phyloP scores from a whole-genome alignment of 169 alveolate genomes.

The Plasmodium vivax region DNA sequence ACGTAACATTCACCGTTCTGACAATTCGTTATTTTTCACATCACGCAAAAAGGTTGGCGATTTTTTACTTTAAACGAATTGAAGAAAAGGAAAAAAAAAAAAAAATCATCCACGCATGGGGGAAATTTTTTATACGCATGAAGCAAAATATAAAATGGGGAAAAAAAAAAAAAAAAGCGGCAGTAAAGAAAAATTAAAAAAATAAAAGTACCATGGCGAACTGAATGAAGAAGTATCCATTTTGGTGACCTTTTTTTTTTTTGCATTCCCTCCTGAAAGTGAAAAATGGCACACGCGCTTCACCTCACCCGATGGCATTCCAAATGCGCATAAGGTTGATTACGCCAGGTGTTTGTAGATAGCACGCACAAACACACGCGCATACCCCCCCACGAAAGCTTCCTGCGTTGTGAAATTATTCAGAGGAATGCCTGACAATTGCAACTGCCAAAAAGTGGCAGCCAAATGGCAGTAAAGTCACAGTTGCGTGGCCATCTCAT shows the following conservation, averaged over 20 bases:
- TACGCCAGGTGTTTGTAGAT: neutral
- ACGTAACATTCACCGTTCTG: neutral
- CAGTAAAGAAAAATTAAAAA: neutral
- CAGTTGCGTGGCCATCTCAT: neutral
- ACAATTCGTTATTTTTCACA: neutral
- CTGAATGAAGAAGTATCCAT: neutral
- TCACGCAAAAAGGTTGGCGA: neutral
- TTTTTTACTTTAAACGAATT: neutral
- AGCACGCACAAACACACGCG: neutral
- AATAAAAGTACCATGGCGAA: neutral
- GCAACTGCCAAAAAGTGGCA: neutral
- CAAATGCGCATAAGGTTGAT: neutral
- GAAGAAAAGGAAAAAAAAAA: neutral
- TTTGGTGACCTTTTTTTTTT: neutral
- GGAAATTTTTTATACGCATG: neutral
- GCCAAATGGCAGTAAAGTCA: neutral
- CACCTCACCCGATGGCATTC: neutral
- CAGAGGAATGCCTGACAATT: neutral
- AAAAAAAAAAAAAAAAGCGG: neutral
- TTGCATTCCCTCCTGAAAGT: neutral
- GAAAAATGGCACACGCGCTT: neutral
- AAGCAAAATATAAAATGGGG: slow-evolving; percentile 2
- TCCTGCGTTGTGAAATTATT: neutral
- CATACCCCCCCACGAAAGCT: neutral
- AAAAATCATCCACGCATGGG: neutral